Base-by-base conservation (phyloP, 2,329 filamentous ascomycete species). In the Aspergillus puulaauensis region DNA sequence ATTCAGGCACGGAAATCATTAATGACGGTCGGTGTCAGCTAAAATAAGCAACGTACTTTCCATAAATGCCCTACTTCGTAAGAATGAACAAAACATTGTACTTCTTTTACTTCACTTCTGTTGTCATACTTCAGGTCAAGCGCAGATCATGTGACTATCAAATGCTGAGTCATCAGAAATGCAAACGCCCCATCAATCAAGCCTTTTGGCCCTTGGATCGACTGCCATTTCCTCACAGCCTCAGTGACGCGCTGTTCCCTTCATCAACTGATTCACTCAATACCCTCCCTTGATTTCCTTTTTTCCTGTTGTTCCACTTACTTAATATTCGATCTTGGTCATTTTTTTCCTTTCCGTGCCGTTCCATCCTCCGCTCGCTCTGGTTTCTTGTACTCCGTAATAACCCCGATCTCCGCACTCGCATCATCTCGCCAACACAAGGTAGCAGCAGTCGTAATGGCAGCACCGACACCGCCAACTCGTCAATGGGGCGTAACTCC, bases 401-500 rank as follows among this genome's bases (percentile, higher is more conserved):
- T 24, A 15, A 27, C 45, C 47, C 39, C 53, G 33, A 41, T 40
- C 61, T 52, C 52, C 61, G 60, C 52, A 57, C 59, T 47, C 56
- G 56, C 57, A 63, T 55, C 56, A 63, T 55, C 56, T 45, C 53
- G 31, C 41, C 54, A 54, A 39, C 50, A 52, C 35, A 23, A 45
- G 40, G 46, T 41, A 52, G 43, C 53, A 52, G 46, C 47, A 59
- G 57, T 56, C 51, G 61, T 54, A 52, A 77, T 77, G 77, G 71
- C 75, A 52, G 64, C 72, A 48, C 67, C 70, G 23, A 66, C 71
- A 50, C 67, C 69, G 19, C 65, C 71, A 46, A 60, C 67, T 50
- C 76, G 77, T 60, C 79, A 83, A 69, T 87, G 82, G 81, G 93
- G 93, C 69, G 85, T 96, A 47, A 97, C 92, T 58, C 88, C 88